These are phyloP conservation scores for Rhizopogon salebrosus DNA, from an alignment of 768 basidiomycete genomes.

Conservation along the genomic window DNA sequence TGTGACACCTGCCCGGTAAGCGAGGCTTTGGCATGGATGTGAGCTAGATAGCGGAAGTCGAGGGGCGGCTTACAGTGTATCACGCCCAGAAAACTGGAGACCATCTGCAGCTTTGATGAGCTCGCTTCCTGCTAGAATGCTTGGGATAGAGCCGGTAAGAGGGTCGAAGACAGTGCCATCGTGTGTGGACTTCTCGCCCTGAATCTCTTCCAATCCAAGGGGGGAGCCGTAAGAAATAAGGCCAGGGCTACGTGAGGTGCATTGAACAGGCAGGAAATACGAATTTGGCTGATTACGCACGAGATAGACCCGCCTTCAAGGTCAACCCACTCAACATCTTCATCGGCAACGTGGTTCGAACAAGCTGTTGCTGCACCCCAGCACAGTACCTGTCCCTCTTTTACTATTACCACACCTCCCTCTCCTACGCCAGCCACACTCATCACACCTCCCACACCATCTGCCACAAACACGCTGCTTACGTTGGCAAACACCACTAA, in stretches of 20 bases:
- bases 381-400: constrained; percentile 52
- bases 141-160: constrained; percentile 27
- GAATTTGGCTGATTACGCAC: constrained; percentile 19
- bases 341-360: constrained; percentile 11
- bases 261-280: constrained; percentile 10
- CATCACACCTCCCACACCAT: constrained; percentile 26
- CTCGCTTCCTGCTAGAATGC: constrained; percentile 29
- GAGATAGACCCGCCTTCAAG: constrained; percentile 61
- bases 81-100: constrained; percentile 57
- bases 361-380: constrained; percentile 31
- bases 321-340: constrained; percentile 41
- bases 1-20: constrained; percentile 63
- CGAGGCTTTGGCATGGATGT: constrained; percentile 42
- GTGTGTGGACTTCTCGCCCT: constrained; percentile 45
- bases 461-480: constrained; percentile 39
- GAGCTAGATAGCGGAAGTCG: constrained; percentile 12
- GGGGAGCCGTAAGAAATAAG: constrained; percentile 36
- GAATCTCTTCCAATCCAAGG: constrained; percentile 55
- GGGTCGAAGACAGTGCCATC: constrained; percentile 54
- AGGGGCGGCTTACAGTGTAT: constrained; percentile 39
- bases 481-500: constrained; percentile 65
- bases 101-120: constrained; percentile 69
- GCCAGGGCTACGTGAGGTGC: constrained; percentile 34
- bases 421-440: constrained; percentile 13
- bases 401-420: constrained; percentile 43